Evolutionary conservation across 2,329 filamentous ascomycete genomes (phyloP).

Genomic region (Talaromyces sp.): DNA sequence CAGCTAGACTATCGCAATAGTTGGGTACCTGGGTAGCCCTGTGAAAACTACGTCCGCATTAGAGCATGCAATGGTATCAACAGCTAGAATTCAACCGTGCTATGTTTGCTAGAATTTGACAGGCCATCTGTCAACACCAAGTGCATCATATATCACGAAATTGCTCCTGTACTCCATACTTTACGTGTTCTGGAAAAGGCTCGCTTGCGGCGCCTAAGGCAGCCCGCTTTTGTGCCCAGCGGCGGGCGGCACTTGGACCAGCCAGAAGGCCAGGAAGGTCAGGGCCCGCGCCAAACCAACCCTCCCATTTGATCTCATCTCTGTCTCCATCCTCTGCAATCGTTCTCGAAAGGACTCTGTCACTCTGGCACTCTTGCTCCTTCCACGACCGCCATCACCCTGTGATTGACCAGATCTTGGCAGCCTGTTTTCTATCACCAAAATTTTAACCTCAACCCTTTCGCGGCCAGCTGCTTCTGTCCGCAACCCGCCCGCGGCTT

Average conservation of each 20-base stretch:
- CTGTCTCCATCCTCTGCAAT: conserved; percentile 21
- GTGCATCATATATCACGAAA: too few relatives aligned
- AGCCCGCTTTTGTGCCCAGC: conserved; percentile 33
- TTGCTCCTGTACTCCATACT: too few relatives aligned
- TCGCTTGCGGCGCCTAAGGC: conserved; percentile 41
- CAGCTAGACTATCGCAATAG: neutral
- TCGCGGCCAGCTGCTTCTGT: conserved; percentile 10
- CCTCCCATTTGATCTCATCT: conserved; percentile 24
- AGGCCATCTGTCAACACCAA: too few relatives aligned
- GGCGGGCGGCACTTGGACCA: conserved; percentile 39
- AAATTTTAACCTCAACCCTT: neutral
- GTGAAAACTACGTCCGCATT: neutral
- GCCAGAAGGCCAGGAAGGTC: conserved; percentile 31
- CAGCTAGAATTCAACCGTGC: neutral
- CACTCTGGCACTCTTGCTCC: neutral
- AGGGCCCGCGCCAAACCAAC: conserved; percentile 33
- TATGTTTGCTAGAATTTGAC: too few relatives aligned
- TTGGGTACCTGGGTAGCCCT: neutral
- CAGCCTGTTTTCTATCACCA: neutral
- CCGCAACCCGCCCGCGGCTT: conserved; percentile 17
- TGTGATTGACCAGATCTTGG: neutral
- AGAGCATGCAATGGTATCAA: neutral
- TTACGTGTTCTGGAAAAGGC: neutral
- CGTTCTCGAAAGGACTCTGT: neutral
- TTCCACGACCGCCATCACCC: neutral